These are phyloP conservation scores for Microsporum canis DNA, from an alignment of 2,329 filamentous ascomycete genomes.

Conservation along the genomic window DNA sequence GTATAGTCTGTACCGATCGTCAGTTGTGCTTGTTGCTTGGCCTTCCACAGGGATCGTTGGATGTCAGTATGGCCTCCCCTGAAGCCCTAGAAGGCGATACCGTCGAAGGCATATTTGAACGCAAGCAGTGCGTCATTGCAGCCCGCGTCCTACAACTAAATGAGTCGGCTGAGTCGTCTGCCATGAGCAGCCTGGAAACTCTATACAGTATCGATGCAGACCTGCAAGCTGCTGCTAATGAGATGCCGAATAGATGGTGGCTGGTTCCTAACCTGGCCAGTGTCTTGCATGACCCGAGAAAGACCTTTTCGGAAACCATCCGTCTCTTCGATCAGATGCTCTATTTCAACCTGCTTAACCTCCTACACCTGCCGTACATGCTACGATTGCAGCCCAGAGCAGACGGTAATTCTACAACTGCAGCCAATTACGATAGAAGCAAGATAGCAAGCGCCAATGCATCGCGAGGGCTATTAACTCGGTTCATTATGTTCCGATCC, in stretches of 20 bases:
- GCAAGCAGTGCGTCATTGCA: conserved; percentile 34
- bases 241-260: conserved; percentile 41
- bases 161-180: conserved; percentile 7
- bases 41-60: conserved; percentile 24
- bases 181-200: conserved; percentile 26
- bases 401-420: conserved; percentile 12
- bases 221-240: conserved; percentile 32
- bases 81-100: conserved; percentile 25
- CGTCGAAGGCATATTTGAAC: conserved; percentile 36
- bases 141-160: conserved; percentile 42
- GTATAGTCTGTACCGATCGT: conserved; percentile 30
- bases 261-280: conserved; percentile 15
- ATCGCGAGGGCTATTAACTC: conserved; percentile 41
- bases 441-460: conserved; percentile 41
- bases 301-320: conserved; percentile 23
- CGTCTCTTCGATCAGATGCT: conserved; percentile 39
- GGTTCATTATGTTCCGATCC: conserved; percentile 39
- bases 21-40: conserved; percentile 33
- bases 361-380: conserved; percentile 47
- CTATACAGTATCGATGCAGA: conserved; percentile 36
- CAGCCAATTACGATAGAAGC: conserved; percentile 38
- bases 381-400: conserved; percentile 25
- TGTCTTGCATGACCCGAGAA: conserved; percentile 6
- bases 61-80: conserved; percentile 12
- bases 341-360: conserved; percentile 41